Evolutionary conservation across 371 early-diverging fungal species (phyloP), one percentile per base, ranked within the genome.

Genomic region (Mortierella polycephala): DNA sequence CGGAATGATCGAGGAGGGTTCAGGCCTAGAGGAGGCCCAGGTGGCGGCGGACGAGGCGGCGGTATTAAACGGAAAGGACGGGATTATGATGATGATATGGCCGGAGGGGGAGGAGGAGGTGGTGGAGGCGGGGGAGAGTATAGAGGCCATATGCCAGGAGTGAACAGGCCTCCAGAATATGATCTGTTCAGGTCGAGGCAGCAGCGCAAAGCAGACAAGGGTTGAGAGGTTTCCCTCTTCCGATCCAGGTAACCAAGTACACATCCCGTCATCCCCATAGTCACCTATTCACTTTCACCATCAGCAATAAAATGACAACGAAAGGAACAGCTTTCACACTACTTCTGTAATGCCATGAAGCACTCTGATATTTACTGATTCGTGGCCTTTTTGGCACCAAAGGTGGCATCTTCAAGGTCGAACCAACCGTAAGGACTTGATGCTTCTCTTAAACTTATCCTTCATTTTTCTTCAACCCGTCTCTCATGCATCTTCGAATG

Each of bases 151-250:
- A 72, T 74, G 58, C 82, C 82, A 4, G 82, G 82, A 7, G 80
- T 80, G 21, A 90, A 90, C 61, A 84, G 89, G 50, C 89, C 90
- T 51, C 90, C 90, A 46, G 87, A 88, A 53, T 88, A 82, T 69
- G 90, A 90, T 70, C 54, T 88, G 4, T 90, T 88, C 63, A 81
- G 90, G 62, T 81, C 84, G 59, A 75, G 90, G 68, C 90, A 90
- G 69, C 84, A 81, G 21, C 88, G 88, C 50, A 73, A 79, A 46
- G 79, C 79, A n/a, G 66, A 77, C 55, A 77, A 72, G 72, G 79
- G 71, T 14, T 57, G n/a, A 49, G 45, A 37, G 30, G 30, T 4
- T 30, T 30, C 30, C 4, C 30, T 30, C 30, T 4, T 30, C 30
- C 30, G 2, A 30, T 4, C 4, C 30, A 41, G n/a, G 4, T 39